Evolutionary conservation across 2,329 filamentous ascomycete genomes (phyloP).

Genomic region (Colletotrichum sp.): DNA sequence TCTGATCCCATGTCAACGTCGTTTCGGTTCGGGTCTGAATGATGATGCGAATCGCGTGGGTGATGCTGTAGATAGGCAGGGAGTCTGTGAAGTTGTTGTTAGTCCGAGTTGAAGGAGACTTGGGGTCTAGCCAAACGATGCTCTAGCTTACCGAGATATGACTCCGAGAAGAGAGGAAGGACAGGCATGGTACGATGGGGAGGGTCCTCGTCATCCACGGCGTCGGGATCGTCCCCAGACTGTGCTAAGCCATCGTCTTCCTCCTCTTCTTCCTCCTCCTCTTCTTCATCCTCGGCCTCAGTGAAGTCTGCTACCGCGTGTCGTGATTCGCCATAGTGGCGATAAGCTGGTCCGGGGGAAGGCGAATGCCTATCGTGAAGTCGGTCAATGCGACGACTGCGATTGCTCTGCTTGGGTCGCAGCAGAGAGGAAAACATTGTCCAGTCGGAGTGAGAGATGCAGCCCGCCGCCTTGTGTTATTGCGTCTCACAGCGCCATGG

Average conservation of each 20-base stretch:
- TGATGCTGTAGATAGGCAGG: constrained; percentile 87
- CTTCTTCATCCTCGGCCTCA: constrained; percentile 63
- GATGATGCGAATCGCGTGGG: constrained; percentile 86
- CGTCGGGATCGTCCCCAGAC: constrained; percentile 34
- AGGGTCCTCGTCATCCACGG: constrained; percentile 40
- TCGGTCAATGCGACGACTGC: constrained; percentile 17
- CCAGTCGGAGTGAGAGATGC: constrained; percentile 13
- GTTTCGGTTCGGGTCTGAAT: constrained; percentile 89
- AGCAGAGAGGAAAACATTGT: constrained; percentile 25
- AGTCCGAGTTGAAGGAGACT: background rate
- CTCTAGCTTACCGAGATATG: constrained; percentile 67
- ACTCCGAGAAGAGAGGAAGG: constrained; percentile 81
- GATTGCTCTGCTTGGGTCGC: constrained; percentile 21
- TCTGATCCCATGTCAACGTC: constrained; percentile 90
- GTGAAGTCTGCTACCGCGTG: constrained; percentile 71
- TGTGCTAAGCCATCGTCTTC: constrained; percentile 28
- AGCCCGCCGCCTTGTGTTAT: constrained; percentile 16
- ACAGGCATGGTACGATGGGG: constrained; percentile 39
- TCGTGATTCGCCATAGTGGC: constrained; percentile 38
- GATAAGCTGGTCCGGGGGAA: constrained; percentile 24
- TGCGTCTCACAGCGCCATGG: constrained; percentile 18
- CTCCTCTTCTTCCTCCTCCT: constrained; percentile 43
- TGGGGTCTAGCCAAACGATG: constrained; percentile 5
- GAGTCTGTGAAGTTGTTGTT: constrained; percentile 62
- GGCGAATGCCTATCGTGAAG: constrained; percentile 13